Evolutionary conservation across 768 basidiomycete species (phyloP).

Genomic region (Boletus sp.): DNA sequence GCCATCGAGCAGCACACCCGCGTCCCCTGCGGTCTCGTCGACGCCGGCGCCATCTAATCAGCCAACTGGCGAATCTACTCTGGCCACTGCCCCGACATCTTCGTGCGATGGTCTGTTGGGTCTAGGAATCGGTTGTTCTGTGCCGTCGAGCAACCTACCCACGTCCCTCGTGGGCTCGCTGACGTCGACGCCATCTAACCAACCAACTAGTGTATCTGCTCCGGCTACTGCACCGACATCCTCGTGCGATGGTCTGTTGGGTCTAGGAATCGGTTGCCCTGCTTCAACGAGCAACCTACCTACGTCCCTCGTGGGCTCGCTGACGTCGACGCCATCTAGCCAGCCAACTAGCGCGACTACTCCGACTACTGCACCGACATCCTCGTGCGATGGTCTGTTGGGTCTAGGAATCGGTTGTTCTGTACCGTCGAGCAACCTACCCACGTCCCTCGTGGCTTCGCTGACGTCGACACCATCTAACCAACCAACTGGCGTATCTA

Average conservation of each 20-base stretch:
- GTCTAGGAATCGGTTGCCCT: background rate
- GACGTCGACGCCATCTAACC: background rate
- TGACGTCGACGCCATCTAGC: background rate
- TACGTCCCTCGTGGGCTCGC: background rate
- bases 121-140: background rate
- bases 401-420: background rate
- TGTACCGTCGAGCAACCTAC: background rate
- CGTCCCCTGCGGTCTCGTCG: background rate
- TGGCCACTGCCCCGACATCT: background rate
- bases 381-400: background rate
- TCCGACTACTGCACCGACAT: background rate
- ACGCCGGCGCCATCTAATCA: background rate
- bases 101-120: background rate
- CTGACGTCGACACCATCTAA: background rate
- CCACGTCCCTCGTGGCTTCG: background rate
- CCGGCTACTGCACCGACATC: background rate
- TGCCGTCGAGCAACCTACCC: background rate
- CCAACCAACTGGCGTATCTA: background rate
- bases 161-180: background rate
- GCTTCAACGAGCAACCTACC: background rate
- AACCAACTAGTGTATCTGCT: background rate
- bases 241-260: conserved; percentile 6
- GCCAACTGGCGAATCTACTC: background rate
- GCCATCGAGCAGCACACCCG: background rate
- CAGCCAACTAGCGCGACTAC: background rate